These are phyloP conservation scores for Elsinoe necatrix DNA, from an alignment of 2,329 filamentous ascomycete species.

Conservation along the genomic window DNA sequence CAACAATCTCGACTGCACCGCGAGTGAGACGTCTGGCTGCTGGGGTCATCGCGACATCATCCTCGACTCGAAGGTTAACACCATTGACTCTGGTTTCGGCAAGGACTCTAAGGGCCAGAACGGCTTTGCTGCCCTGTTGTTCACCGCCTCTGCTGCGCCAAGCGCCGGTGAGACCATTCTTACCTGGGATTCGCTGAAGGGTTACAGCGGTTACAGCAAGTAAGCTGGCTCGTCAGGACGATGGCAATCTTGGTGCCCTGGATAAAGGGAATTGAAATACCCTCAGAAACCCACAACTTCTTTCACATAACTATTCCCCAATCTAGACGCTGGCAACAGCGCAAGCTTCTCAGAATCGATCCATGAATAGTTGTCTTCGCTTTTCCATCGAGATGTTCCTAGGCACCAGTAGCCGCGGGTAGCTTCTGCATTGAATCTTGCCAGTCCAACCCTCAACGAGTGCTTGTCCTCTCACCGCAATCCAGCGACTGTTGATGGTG, in stretches of 20 bases:
- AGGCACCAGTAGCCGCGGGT: constrained; percentile 1
- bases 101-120: not conserved
- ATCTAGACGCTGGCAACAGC: constrained; percentile 5
- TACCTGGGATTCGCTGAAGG: not conserved
- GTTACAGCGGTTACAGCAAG: constrained; percentile 4
- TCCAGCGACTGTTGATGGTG: constrained; percentile 1
- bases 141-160: not conserved
- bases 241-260: constrained; percentile 5
- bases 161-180: not conserved
- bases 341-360: constrained; percentile 1
- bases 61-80: not conserved
- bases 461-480: not conserved
- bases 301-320: not conserved
- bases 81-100: constrained; percentile 1
- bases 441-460: constrained; percentile 1
- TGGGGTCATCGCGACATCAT: constrained; percentile 11
- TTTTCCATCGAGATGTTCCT: constrained; percentile 4
- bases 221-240: constrained; percentile 3
- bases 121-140: constrained; percentile 2
- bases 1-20: constrained; percentile 10
- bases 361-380: not conserved
- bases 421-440: not conserved
- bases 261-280: not conserved
- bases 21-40: constrained; percentile 1
- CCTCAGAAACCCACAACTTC: not conserved